Base-by-base conservation (phyloP, 2,329 filamentous ascomycete genomes). In the Aspergillus sp. region DNA sequence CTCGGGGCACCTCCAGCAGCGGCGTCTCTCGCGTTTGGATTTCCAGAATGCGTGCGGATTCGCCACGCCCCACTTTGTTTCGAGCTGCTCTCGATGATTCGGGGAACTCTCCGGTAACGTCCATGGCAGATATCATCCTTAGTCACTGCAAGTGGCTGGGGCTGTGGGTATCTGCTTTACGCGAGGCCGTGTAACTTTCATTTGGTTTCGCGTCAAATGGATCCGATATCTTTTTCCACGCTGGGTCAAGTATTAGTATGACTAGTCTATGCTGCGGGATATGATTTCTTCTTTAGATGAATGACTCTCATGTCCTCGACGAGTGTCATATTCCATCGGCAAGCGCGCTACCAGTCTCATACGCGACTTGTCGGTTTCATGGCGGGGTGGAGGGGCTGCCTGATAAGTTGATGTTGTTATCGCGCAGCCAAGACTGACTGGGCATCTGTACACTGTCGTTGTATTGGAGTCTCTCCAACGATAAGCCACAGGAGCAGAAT, bases 1-100 rank as follows among this genome's bases (percentile, higher is more conserved):
- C 43, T 50, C 26, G 44, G 45, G 18, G 45, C 66, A 63, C 69
- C 68, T 68, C 67, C 68, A 32, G 15, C 50, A 43, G 57, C 55
- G 56, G 50, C 42, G 26, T 55, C 57, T 60, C 50, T 52, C 55
- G 51, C 62, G 32, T 57, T 57, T 61, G 51, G 43, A 41, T 66
- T 61, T 70, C 66, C 63, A 71, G 66, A 67, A 68, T 59, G 58
- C 6, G 38, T 45, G n/a, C 36, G 42, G 26, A 34, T 65, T 69
- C 70, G 70, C 70, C 70, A 72, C 70, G 68, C 64, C 66, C 68
- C 63, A 67, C 69, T 57, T 9, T 30, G 26, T 30, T 30, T 53
- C 17, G 22, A 32, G n/a, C 26, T 30, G 26, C 26, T 30, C 9
- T 32, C 15, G 30, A 36, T 47, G 44, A 48, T 49, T 57, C 45